Evolutionary conservation across 163 green algal species (phyloP).

Genomic region (Chlorella variabilis): DNA sequence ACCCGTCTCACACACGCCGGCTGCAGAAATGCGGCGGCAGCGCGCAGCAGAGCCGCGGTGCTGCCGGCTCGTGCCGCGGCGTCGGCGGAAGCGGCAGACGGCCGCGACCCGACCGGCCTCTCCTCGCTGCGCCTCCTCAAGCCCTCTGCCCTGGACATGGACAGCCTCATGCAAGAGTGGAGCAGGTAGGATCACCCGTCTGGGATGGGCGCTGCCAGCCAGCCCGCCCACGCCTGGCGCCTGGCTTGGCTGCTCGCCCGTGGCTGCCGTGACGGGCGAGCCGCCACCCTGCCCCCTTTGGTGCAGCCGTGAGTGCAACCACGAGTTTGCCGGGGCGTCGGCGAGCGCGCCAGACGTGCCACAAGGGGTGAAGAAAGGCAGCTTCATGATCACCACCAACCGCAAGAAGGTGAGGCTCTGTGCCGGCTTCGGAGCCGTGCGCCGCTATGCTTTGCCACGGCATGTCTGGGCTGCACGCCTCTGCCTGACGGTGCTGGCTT

Average conservation of each 20-base stretch:
- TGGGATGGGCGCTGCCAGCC: background rate
- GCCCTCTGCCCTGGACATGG: constrained; percentile 15
- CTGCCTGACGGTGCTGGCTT: too few relatives aligned
- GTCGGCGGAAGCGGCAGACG: background rate
- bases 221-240: background rate
- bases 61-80: background rate
- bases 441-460: background rate
- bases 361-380: background rate
- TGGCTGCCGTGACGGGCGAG: too few relatives aligned
- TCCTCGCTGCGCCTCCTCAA: constrained; percentile 34
- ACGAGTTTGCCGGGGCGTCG: constrained; percentile 14
- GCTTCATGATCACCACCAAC: constrained; percentile 34
- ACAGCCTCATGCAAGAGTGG: constrained; percentile 20
- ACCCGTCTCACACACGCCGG: background rate
- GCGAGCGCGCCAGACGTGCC: constrained; percentile 5
- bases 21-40: background rate
- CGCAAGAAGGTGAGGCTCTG: constrained; percentile 22
- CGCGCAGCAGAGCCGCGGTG: too few relatives aligned
- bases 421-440: too few relatives aligned
- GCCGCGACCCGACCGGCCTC: constrained; percentile 11
- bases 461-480: too few relatives aligned
- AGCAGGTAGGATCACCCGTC: background rate
- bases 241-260: background rate
- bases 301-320: constrained; percentile 34
- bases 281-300: too few relatives aligned